Base-by-base conservation (phyloP, 139 green algal genomes). In the Micractinium sp. region DNA sequence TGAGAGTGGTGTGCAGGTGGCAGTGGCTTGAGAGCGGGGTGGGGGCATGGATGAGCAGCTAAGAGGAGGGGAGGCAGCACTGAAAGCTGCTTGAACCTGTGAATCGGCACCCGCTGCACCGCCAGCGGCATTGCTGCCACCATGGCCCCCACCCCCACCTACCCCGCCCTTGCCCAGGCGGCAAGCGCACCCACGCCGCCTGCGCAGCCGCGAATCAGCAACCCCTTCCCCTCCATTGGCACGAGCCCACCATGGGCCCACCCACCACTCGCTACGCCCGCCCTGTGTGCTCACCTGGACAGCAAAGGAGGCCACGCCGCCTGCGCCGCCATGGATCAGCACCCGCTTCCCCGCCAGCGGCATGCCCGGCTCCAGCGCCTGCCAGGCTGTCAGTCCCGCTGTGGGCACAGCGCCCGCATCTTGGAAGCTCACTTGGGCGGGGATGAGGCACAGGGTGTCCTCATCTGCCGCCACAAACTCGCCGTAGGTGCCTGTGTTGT, bases 321-420 rank as follows among this genome's bases (percentile, higher is more conserved):
- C 91, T 18, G 92, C 85, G 9, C 87, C 92, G 16, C 63, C 87
- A 27, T 93, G 85, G 60, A 94, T 82, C 47, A 94, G 86, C 88
- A 94, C 75, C 12, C 86, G 91, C 91, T 94, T 87, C 20, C 88
- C 91, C 61, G 74, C 29, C 47, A 77, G 66, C 29, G 83, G 82
- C 63, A 88, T 75, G 12, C 27, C 82, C 31, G 83, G 80, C 60
- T 90, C 85, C 63, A 93, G 81, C 4, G 91, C 89, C 86, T 93
- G 90, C 89, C 86, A 94, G 33, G 91, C 91, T 41, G 91, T 94
- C 12, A 91, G 69, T 7, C 73, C 85, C 16, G 91, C 84, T 36
- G 93, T 29, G 13, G 91, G 91, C 81, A 94, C 29, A 0, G 73
- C 90, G 7, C 60, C 92, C 9, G 92, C 92, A 25, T 92, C 41